Evolutionary conservation across 805 yeast genomes (phyloP), one percentile per base, ranked within the genome.

Genomic region (Saccharomycopsis capsularis): DNA sequence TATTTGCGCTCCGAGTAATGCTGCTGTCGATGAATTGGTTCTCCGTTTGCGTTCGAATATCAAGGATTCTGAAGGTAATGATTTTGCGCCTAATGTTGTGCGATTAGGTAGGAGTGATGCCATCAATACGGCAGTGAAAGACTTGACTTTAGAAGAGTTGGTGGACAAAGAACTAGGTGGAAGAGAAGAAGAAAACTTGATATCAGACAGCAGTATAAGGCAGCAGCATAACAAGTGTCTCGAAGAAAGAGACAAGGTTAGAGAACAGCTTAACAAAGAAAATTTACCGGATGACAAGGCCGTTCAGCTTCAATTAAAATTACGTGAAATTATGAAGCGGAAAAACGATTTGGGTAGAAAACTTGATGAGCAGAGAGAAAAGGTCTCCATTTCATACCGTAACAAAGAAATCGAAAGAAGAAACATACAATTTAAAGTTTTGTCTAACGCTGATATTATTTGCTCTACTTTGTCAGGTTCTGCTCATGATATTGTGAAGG

Each of bases 1-100:
- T 44, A 79, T 93, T 18, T 95, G 99, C 75, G 98, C 99, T 1
- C 99, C 99, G 2, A 87, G 96, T 62, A 93, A 93, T 68, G 99
- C 99, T 1, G 99, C 99, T 13, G 96, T 93, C 3, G 99, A 93
- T 66, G 99, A 95, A 62, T 71, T 93, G 53, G 93, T 89, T 13
- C 59, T 89, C 18, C 82, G 99, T 61, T 68, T 93, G 51, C 80
- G 82, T 56, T 71, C 69, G 18, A 97, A 96, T 4, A 80, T 90
- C 1, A 64, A 65, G 39, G 71, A 76, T 55, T 67, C 81, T 19
- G 62, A 67, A 32, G 91, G 91, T 1, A 64, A 65, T 11, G 53
- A 60, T 1, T 75, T 78, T 53, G 62, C 63, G 1, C 95, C 95
- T 0, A 74, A 72, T 23, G 74, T 93, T 9, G 95, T 93, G 11